Evolutionary conservation across 2,329 filamentous ascomycete species (phyloP), one percentile per base, ranked within the genome.

Genomic region (Emericellopsis atlantica): DNA sequence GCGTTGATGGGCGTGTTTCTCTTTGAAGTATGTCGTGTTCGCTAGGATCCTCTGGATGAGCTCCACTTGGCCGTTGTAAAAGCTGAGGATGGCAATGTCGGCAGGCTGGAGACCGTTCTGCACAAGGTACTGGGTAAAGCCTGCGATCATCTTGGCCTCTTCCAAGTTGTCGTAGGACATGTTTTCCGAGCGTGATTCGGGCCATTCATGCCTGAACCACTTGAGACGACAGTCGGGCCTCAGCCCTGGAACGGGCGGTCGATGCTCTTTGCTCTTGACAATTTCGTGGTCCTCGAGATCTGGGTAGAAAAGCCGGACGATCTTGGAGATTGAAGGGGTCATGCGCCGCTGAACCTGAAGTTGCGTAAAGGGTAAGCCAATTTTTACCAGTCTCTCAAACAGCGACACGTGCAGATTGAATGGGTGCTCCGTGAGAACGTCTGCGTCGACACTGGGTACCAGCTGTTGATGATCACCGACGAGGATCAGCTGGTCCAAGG

Each of bases 381-480:
- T 76, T 5, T 69, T 64, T n/a, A 92, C 72, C 12, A 93, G 66
- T 1, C 86, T 72, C 59, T 93, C 83, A 49, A 93, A 93, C 50
- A 93, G 70, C 0, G 85, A 92, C 0, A 87, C 61, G 26, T 84
- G 76, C 31, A 92, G 66, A 46, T 75, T 70, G 54, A 74, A 87
- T 0, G 82, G 82, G 26, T 29, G 9, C 26, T 12, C 26, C 12
- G 6, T 29, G 3, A 29, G 12, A 12, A 29, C 6, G 0, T 69
- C 55, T 0, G 63, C 59, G 36, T 81, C 72, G 43, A 79, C 84
- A 36, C 79, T 74, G 0, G 80, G 85, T 9, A 79, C 74, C 2
- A 93, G 66, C 52, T 93, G 87, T 56, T 85, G 74, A 49, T 93
- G 86, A 51, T 93, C 86, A 1, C 87, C 86, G 0, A 93, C 66